A percentile compares a stretch with the other conserved stretches of the same genome.
Conservation (phyloP, 305 asterid genomes). For the Fraxinus latifolia region DNA sequence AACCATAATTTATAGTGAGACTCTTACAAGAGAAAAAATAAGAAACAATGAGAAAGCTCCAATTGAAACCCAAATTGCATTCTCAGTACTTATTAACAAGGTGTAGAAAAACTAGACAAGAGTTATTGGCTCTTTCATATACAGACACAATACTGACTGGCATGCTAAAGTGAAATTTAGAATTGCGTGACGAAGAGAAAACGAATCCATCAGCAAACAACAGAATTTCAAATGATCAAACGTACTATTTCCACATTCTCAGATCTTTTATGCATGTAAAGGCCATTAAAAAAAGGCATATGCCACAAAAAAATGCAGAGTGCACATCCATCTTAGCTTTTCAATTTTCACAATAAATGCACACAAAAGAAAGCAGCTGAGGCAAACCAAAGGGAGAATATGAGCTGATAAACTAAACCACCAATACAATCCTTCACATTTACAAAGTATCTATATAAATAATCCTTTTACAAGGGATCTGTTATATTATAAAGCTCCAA, state of each 20-base stretch:
- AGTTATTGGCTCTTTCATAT: not conserved
- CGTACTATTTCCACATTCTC: not conserved
- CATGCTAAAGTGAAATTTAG: constrained; percentile 8
- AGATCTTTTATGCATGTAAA: not conserved
- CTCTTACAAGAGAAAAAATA: not conserved
- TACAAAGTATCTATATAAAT: not conserved
- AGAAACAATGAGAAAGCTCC: not conserved
- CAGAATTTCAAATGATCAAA: not conserved
- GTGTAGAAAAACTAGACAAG: not conserved
- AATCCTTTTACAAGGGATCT: not conserved
- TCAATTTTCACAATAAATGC: not conserved
- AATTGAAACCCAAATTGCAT: not conserved
- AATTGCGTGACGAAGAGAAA: not conserved
- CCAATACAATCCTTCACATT: not conserved
- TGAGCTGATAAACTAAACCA: not conserved
- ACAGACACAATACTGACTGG: not conserved
- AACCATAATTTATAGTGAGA: constrained; percentile 1
- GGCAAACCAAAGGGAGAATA: not conserved
- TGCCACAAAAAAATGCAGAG: not conserved
- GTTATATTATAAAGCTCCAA: not conserved
- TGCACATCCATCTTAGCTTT: not conserved
- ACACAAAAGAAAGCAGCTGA: not conserved
- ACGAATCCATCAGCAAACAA: not conserved
- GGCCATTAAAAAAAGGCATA: not conserved
- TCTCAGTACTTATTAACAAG: not conserved